Evolutionary conservation across 768 basidiomycete genomes (phyloP), one percentile per base, ranked within the genome.

Genomic region (Amanita phalloides): DNA sequence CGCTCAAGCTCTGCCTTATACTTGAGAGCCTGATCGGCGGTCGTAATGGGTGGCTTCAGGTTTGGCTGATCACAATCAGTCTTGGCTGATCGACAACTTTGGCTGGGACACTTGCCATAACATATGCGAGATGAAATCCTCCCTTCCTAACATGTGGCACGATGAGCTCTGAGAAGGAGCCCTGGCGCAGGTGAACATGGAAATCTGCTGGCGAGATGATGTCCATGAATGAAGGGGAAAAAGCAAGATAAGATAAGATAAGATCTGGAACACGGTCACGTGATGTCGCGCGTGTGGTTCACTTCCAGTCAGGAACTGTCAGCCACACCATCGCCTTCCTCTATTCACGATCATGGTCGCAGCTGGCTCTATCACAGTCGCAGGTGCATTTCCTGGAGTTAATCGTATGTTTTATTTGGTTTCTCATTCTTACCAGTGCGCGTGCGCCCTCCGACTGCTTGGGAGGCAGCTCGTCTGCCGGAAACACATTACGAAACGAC

Each of bases 101-200:
- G 10, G 26, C 21, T 46, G n/a, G 11, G 45, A 23, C 9, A 54
- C 72, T 55, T 61, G 91, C 94, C 96, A 99, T 99, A 36, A 99
- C 91, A 71, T 96, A 99, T 57, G 88, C 95, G 51, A 95, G 75
- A 53, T 76, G 69, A 60, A 98, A 93, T 1, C 96, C 96, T 41
- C 96, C 96, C 64, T 82, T 70, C 32, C 81, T 75, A 48, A 99
- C 88, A 71, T 97, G 92, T 13, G 92, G 90, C 4, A 84, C 83
- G 35, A 98, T 92, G 11, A 98, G 77, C 49, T 78, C 69, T 23
- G 86, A 84, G 56, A 99, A 70, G 30, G 78, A 68, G 26, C 89
- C 92, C 64, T 98, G 91, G 38, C 96, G 82, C 26, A 99, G 81
- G 66, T 99, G 95, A 58, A 97, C 94, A 71, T 99, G 96, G 62